Conservation (phyloP, 768 basidiomycete species). For the Leccinellum albellum region DNA sequence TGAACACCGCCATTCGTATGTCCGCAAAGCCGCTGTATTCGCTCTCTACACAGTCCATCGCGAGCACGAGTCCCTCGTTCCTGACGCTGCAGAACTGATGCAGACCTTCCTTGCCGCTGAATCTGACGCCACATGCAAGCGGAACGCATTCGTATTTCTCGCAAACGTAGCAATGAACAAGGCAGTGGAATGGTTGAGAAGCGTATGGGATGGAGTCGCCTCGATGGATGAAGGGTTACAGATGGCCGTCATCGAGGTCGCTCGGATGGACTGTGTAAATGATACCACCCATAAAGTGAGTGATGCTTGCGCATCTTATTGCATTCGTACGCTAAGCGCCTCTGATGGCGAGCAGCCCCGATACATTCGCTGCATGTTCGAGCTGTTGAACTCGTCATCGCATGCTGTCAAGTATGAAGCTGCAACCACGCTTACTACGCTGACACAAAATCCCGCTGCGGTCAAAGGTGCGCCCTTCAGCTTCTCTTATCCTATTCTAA, state of each 20-base stretch:
- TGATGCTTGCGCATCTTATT: constrained; percentile 2
- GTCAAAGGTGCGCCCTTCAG: constrained; percentile 67
- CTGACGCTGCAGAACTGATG: constrained; percentile 94
- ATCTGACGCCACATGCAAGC: constrained; percentile 92
- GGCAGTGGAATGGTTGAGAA: constrained; percentile 88
- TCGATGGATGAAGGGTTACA: constrained; percentile 89
- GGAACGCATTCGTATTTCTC: constrained; percentile 96
- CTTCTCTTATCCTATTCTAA: background rate
- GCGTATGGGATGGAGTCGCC: constrained; percentile 78
- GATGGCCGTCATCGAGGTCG: constrained; percentile 93
- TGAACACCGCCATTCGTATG: constrained; percentile 96
- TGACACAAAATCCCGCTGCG: constrained; percentile 94
- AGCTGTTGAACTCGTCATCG: constrained; percentile 83
- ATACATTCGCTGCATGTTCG: constrained; percentile 92
- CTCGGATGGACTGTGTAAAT: constrained; percentile 81
- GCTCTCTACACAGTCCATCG: constrained; percentile 93
- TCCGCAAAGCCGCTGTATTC: constrained; percentile 97
- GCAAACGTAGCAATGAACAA: constrained; percentile 81
- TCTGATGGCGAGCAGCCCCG: constrained; percentile 52
- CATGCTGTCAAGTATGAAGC: constrained; percentile 98
- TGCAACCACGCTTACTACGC: constrained; percentile 86
- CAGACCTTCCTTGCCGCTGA: constrained; percentile 95
- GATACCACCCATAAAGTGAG: constrained; percentile 81
- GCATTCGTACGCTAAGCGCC: constrained; percentile 3
- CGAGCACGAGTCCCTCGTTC: constrained; percentile 90